A percentile compares a stretch with the other conserved stretches of the same genome.
Conservation (phyloP, 2,329 filamentous ascomycete genomes). For the Colletotrichum simmondsii region DNA sequence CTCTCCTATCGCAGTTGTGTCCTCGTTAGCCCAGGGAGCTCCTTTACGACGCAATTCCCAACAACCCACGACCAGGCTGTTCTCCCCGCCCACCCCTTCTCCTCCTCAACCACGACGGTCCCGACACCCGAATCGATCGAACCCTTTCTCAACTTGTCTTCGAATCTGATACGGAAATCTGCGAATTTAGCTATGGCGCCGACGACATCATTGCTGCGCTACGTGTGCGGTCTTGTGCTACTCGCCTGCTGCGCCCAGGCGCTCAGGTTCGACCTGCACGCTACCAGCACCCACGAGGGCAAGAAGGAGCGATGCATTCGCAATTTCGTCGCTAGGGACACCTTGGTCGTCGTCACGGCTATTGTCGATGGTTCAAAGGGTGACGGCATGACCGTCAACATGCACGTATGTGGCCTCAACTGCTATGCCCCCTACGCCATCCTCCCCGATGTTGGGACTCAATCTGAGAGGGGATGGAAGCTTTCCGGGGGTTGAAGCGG, state of each 20-base stretch:
- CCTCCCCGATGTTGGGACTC: neutral
- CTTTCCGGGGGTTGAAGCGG: neutral
- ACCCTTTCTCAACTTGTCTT: neutral
- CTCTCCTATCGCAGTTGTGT: conserved; percentile 26
- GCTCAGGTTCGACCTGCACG: conserved; percentile 93
- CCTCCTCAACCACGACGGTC: conserved; percentile 46
- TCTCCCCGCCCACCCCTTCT: conserved; percentile 46
- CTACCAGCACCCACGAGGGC: conserved; percentile 69
- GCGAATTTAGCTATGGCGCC: conserved; percentile 55
- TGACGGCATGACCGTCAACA: conserved; percentile 93
- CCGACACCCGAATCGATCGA: neutral
- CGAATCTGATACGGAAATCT: neutral
- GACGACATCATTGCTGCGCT: conserved; percentile 64
- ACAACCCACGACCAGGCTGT: conserved; percentile 10
- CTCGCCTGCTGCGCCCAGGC: conserved; percentile 68
- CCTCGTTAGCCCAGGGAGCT: conserved; percentile 28
- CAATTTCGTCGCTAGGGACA: conserved; percentile 94
- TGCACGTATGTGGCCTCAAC: conserved; percentile 74
- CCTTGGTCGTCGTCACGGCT: conserved; percentile 93
- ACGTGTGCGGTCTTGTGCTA: conserved; percentile 68
- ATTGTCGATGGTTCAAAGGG: conserved; percentile 86
- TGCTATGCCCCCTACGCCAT: neutral
- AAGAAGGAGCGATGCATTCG: conserved; percentile 89
- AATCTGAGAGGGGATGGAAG: neutral
- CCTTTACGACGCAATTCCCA: conserved; percentile 18